Evolutionary conservation across 805 yeast species (phyloP), one percentile per base, ranked within the genome.

Genomic region (Myxozyma monticola): DNA sequence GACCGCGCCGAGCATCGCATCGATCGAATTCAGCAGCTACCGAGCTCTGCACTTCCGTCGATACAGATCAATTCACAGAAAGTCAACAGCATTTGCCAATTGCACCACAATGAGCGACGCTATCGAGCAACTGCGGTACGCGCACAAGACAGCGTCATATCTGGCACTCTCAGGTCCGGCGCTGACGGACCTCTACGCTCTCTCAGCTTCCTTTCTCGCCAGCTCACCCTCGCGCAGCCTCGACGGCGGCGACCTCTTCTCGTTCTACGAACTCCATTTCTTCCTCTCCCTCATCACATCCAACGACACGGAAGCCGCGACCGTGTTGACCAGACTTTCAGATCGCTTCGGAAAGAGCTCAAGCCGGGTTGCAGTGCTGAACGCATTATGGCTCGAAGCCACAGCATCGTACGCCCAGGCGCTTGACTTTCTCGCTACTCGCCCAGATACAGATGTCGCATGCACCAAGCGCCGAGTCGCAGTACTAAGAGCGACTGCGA

Each of bases 231-330:
- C 42, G 8, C 48, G 51, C 17, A 58, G 70, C n/a, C 68, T 71
- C 18, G 52, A 48, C 20, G 68, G 71, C 8, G 61, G 66, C 2
- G 74, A 79, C n/a, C 67, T 76, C 44, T 82, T 76, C 64, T 73
- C 77, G 6, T 66, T 90, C 26, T 71, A 82, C 57, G 95, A 88
- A 65, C 75, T 88, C 61, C 81, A 85, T 44, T 87, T 88, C 66
- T 80, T 79, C 61, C 71, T 89, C 15, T 70, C 83, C 4, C 66
- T 90, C 31, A 66, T 76, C 48, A 71, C 84, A n/a, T 73, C 78
- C 43, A 76, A 80, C 49, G 96, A 88, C 62, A 68, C 73, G 2
- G 88, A 82, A 55, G 96, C 96, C 9, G 79, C 83, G 59, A 68
- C 77, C 9, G 70, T 80, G 54, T 74, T 88, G 49, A 85, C 84